These are phyloP conservation scores for Zymoseptoria pseudotritici DNA, from an alignment of 2,329 filamentous ascomycete species.

Conservation along the genomic window DNA sequence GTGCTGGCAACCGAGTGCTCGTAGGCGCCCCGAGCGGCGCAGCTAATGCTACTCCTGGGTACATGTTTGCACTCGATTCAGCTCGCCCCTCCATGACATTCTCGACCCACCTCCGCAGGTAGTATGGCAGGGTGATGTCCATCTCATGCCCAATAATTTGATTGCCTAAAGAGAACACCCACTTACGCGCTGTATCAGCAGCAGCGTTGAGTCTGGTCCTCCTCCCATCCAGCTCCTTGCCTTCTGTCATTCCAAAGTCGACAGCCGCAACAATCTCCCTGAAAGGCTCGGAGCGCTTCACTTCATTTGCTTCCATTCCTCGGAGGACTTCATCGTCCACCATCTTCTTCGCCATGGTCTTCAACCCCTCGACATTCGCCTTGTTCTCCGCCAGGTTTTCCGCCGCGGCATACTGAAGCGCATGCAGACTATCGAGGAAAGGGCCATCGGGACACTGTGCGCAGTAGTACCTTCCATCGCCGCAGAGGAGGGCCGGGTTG, in stretches of 20 bases:
- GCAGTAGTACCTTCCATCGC: constrained; percentile 15
- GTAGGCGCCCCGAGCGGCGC: background rate
- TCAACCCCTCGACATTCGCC: background rate
- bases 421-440: constrained; percentile 9
- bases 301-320: background rate
- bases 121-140: background rate
- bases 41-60: background rate
- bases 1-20: background rate
- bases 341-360: background rate
- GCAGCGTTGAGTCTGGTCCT: background rate
- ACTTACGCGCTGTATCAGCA: background rate
- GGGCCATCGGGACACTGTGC: constrained; percentile 4
- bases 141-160: background rate
- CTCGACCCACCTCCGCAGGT: background rate
- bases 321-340: background rate
- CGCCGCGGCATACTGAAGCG: background rate
- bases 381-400: background rate
- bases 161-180: background rate
- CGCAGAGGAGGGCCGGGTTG: constrained; percentile 3
- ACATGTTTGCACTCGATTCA: background rate
- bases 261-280: background rate
- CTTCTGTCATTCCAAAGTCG: background rate
- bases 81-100: background rate
- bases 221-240: background rate
- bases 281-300: background rate